Percentiles rank a stretch among this genome's conserved stretches.
phyloP scores from a whole-genome alignment of 2,329 filamentous ascomycete species.

The Aspergillus quadrilineatus region DNA sequence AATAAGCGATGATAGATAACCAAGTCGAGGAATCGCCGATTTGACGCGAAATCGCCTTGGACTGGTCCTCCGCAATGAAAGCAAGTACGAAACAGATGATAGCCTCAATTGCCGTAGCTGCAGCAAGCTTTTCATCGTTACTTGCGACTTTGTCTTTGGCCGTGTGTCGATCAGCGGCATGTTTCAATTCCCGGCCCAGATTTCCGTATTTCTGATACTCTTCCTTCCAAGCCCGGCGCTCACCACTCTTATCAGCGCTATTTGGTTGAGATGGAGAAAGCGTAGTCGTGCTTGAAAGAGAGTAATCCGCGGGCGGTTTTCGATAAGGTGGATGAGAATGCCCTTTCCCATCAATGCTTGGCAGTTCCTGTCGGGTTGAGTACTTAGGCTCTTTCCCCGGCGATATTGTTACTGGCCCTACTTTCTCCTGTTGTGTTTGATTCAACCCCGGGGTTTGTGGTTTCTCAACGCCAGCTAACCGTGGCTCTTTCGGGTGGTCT shows the following conservation, averaged over 20 bases:
- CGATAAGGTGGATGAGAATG: conserved; percentile 35
- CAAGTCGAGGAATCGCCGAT: conserved; percentile 44
- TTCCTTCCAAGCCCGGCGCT: conserved; percentile 44
- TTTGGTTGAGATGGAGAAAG: conserved; percentile 31
- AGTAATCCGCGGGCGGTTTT: conserved; percentile 26
- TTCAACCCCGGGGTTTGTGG: conserved; percentile 40
- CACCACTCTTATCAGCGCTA: conserved; percentile 31
- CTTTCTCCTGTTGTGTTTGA: conserved; percentile 26
- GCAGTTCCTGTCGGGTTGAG: conserved; percentile 41
- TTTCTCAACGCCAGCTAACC: conserved; percentile 34
- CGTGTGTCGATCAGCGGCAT: conserved; percentile 41
- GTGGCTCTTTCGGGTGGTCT: conserved; percentile 38
- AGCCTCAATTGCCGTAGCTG: conserved; percentile 44
- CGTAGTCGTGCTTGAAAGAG: conserved; percentile 21
- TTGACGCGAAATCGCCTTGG: conserved; percentile 37
- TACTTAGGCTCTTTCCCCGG: conserved; percentile 45
- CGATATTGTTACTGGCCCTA: conserved; percentile 35
- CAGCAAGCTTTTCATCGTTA: conserved; percentile 38
- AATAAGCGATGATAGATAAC: conserved; percentile 49
- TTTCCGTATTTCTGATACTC: conserved; percentile 44
- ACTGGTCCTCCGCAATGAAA: conserved; percentile 45
- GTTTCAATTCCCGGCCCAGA: conserved; percentile 49
- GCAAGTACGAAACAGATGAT: conserved; percentile 50
- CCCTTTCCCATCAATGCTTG: conserved; percentile 41
- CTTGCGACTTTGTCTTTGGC: conserved; percentile 30